Base-by-base conservation (phyloP, 306 rosid species). In the Comarum palustre region DNA sequence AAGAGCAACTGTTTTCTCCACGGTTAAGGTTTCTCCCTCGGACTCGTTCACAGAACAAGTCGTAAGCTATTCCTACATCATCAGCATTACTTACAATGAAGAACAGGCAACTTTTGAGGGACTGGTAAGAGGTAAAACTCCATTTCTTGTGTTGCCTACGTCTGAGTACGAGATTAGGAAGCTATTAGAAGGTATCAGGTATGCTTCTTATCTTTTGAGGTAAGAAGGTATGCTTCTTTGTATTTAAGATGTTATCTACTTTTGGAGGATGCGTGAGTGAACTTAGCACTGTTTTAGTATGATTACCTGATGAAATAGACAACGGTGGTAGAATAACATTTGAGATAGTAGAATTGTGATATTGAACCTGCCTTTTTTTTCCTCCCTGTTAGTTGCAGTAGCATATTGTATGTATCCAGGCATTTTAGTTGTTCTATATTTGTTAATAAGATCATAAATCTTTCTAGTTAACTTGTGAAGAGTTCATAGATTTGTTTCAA, bases 1-100 rank as follows among this genome's bases (percentile, higher is more conserved):
- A 75, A 75, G 61, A 75, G 50, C 79, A 0, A 47, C 68, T 50
- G 54, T 75, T 43, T 75, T 75, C 79, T 67, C 79, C 61, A 6
- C 54, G 61, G 22, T 61, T 57, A 59, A 58, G 27, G 20, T 57
- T 57, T 68, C 74, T 75, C 29, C 68, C 74, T 42, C 32, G 50
- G 27, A 75, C 68, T 67, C 68, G 41, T 55, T 75, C 79, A 32
- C 68, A 67, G 34, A 68, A 32, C 68, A 67, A 55, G 38, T 57
- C 29, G 58, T 68, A 15, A 48, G 29, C 10, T 47, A 45, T 2
- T 45, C 59, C 17, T 16, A 24, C 66, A 1, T 42, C 55, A 57
- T 29, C 57, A n/a, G 66, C 22, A 29, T n/a, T 19, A 45, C 43
- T 24, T 39, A 27, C 48, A 52, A 66, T 52, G 29, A 43, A 66